Evolutionary conservation across 2,329 filamentous ascomycete genomes (phyloP), one percentile per base, ranked within the genome.

Genomic region (Paecilomyces variotii): DNA sequence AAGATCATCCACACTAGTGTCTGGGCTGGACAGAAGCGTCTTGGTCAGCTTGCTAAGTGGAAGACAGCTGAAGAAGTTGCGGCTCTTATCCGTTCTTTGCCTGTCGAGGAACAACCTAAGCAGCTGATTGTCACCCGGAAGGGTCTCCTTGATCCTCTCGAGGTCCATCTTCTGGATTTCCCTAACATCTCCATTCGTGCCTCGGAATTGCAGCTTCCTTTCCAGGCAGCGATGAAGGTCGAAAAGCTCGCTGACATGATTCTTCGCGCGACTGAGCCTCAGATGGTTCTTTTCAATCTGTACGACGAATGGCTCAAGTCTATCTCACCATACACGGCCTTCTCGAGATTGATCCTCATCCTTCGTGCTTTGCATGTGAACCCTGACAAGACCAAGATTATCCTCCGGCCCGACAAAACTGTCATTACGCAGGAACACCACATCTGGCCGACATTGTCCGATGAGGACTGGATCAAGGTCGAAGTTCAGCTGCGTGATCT

Each of bases 241-340:
- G 94, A 99, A 78, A 99, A 99, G 76, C 84, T 99, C 53, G 95
- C 93, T 65, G 95, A 99, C 77, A 97, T 99, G 93, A 99, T 99
- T 68, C 80, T 99, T 53, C 88, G 92, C 66, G 95, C 94, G 1
- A 99, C 94, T 0, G 94, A 97, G 73, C 94, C 94, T n/a, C 94
- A 99, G 77, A 99, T 99, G 94, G 94, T 99, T 56, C 83, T 99
- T 7, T 99, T 97, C 84, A 99, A 99, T 71, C 80, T 99, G 45
- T 99, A 97, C 70, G 94, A 99, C 68, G 94, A 99, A 74, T 99
- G 94, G 94, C 78, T 97, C 62, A 97, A 97, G 85, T 93, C 89
- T 14, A 96, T 99, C 61, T 97, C 94, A 0, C 97, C 94, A 0
- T 99, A 97, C 80, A 99, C 94, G 5, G 94, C 94, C 4, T 99